Percentiles rank a stretch among this genome's conserved stretches.
These are phyloP conservation scores for Venturia asperata DNA, from an alignment of 2,329 filamentous ascomycete genomes.

Conservation along the genomic window DNA sequence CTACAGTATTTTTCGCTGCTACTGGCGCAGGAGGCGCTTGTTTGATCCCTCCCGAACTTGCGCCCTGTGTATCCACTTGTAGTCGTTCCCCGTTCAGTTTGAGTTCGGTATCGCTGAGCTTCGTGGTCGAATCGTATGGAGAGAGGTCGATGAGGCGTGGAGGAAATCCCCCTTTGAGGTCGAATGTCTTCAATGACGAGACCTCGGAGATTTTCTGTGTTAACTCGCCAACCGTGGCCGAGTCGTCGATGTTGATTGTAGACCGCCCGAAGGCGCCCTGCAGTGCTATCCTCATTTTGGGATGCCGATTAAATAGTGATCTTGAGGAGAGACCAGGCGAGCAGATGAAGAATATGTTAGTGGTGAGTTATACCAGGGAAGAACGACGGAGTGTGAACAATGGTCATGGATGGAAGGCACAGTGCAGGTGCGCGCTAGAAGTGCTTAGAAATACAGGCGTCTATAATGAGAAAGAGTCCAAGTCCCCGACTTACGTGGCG, in stretches of 20 bases:
- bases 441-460: neutral
- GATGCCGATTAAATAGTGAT: neutral
- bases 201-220: slow-evolving; percentile 54
- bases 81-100: slow-evolving; percentile 63
- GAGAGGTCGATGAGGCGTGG: slow-evolving; percentile 61
- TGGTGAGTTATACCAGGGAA: neutral
- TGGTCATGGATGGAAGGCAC: neutral
- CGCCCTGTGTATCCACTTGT: slow-evolving; percentile 49
- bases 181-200: slow-evolving; percentile 59
- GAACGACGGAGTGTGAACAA: neutral
- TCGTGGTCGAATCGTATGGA: slow-evolving; percentile 42
- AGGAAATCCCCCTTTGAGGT: slow-evolving; percentile 80
- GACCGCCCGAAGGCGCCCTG: slow-evolving; percentile 60
- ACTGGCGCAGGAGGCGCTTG: neutral
- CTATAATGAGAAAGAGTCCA: neutral
- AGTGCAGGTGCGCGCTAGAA: neutral
- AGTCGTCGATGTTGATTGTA: slow-evolving; percentile 60
- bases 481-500: neutral
- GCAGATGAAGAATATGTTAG: neutral
- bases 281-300: slow-evolving; percentile 15
- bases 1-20: slow-evolving; percentile 21
- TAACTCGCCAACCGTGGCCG: slow-evolving; percentile 58
- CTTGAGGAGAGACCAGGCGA: neutral
- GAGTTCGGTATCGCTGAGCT: slow-evolving; percentile 50
- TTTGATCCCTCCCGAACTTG: slow-evolving; percentile 25